phyloP scores from a whole-genome alignment of 768 basidiomycete genomes.

The Trametes cinnabarina region DNA sequence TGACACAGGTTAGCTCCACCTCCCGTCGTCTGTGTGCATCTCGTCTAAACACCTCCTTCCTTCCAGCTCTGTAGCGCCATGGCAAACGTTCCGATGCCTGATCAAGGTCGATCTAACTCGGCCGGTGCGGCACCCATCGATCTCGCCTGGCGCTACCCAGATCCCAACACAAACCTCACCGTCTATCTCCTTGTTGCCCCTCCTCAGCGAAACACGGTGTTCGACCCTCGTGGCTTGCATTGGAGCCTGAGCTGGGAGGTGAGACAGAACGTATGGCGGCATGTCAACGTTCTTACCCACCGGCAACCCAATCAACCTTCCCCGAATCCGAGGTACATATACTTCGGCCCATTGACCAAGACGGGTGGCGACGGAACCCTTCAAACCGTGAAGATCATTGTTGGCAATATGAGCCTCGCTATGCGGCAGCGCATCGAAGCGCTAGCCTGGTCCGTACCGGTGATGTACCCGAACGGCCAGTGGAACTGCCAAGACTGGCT shows the following conservation, averaged over 20 bases:
- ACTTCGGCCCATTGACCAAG: constrained; percentile 2
- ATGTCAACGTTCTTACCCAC: not conserved
- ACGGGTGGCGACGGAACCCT: not conserved
- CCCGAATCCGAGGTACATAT: not conserved
- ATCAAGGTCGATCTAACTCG: too few relatives aligned
- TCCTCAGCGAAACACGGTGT: too few relatives aligned
- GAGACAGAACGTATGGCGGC: not conserved
- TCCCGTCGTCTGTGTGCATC: too few relatives aligned
- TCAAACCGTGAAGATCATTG: not conserved
- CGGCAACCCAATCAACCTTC: not conserved
- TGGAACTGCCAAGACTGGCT: constrained; percentile 9
- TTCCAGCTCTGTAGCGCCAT: too few relatives aligned
- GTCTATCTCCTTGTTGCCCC: too few relatives aligned
- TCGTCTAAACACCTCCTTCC: too few relatives aligned
- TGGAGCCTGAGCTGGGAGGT: not conserved
- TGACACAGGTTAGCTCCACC: too few relatives aligned
- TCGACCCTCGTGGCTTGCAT: not conserved
- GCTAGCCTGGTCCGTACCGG: not conserved
- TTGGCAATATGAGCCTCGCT: not conserved
- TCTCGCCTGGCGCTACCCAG: too few relatives aligned
- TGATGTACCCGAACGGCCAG: not conserved
- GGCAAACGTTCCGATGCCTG: too few relatives aligned
- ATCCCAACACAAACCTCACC: too few relatives aligned
- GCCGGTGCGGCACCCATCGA: too few relatives aligned
- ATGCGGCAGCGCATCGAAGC: not conserved